These are phyloP conservation scores for Pelargonium cotyledonis DNA, from an alignment of 441 rosid genomes.

Conservation along the genomic window DNA sequence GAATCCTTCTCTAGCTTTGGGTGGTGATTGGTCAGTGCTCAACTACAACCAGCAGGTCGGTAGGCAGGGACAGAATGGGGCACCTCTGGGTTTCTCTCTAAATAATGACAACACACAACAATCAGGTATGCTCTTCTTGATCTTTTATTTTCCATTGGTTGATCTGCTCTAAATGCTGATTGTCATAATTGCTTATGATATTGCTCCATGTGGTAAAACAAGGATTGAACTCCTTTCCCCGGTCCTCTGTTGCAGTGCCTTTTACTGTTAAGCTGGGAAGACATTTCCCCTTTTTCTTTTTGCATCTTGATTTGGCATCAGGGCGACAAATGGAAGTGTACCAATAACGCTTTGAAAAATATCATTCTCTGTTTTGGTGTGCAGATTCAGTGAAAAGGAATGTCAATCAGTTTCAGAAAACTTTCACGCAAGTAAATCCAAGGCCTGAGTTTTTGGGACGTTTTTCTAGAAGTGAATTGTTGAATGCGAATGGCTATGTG, in stretches of 20 bases:
- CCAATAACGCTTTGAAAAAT: background rate
- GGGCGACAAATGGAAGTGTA: background rate
- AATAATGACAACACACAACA: conserved; percentile 20
- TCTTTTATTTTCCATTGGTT: conserved; percentile 4
- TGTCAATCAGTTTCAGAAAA: background rate
- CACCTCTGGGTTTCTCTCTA: conserved; percentile 19
- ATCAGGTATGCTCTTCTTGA: conserved; percentile 18
- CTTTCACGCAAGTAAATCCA: conserved; percentile 39
- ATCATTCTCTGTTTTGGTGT: background rate
- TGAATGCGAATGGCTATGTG: conserved; percentile 51
- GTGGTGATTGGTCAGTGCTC: background rate
- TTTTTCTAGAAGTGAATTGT: conserved; percentile 38
- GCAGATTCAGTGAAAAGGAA: conserved; percentile 14
- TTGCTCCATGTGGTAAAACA: background rate
- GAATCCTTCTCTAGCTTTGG: background rate
- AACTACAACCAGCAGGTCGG: conserved; percentile 2
- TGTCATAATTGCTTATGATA: background rate
- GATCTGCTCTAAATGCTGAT: background rate
- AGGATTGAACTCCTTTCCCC: background rate
- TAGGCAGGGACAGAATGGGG: conserved; percentile 23
- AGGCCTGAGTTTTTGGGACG: conserved; percentile 47
- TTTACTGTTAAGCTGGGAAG: conserved; percentile 7
- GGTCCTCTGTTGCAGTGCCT: background rate
- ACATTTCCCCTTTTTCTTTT: background rate
- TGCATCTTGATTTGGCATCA: conserved; percentile 4